Evolutionary conservation across 495 filamentous ascomycete genomes (phyloP).

Genomic region (Jackrogersella minutella): DNA sequence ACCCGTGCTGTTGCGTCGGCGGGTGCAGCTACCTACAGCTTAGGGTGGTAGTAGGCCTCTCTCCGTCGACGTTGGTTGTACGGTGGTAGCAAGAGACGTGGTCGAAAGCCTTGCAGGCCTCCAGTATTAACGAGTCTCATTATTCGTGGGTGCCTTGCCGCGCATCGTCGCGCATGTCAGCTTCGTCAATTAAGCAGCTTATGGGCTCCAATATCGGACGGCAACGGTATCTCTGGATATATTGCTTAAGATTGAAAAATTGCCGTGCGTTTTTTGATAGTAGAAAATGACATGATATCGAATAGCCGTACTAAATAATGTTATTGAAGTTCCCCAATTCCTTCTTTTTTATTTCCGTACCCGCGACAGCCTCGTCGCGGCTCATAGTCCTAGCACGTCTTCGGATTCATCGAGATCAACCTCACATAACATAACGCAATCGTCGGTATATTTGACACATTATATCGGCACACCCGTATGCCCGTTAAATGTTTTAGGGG

Average conservation of each 20-base stretch:
- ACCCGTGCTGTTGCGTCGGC: slow-evolving; percentile 19
- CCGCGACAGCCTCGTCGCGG: slow-evolving; percentile 29
- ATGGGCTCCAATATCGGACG: slow-evolving; percentile 13
- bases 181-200: slow-evolving; percentile 18
- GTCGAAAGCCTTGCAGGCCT: slow-evolving; percentile 32
- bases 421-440: slow-evolving; percentile 6
- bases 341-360: slow-evolving; percentile 1
- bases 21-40: slow-evolving; percentile 16
- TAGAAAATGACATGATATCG: background rate
- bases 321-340: slow-evolving; percentile 14
- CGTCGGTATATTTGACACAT: background rate
- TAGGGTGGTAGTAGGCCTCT: slow-evolving; percentile 25
- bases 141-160: slow-evolving; percentile 24
- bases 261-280: background rate
- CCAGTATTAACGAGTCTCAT: slow-evolving; percentile 31
- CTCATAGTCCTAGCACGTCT: background rate
- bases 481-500: slow-evolving; percentile 4
- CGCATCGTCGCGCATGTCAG: slow-evolving; percentile 17
- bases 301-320: background rate
- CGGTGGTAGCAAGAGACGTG: slow-evolving; percentile 15
- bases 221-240: slow-evolving; percentile 13
- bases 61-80: slow-evolving; percentile 10
- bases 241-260: slow-evolving; percentile 3
- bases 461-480: slow-evolving; percentile 16
- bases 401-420: slow-evolving; percentile 21